Evolutionary conservation across 2,329 filamentous ascomycete species (phyloP).

Genomic region (Stachybotrys chlorohalonatus): DNA sequence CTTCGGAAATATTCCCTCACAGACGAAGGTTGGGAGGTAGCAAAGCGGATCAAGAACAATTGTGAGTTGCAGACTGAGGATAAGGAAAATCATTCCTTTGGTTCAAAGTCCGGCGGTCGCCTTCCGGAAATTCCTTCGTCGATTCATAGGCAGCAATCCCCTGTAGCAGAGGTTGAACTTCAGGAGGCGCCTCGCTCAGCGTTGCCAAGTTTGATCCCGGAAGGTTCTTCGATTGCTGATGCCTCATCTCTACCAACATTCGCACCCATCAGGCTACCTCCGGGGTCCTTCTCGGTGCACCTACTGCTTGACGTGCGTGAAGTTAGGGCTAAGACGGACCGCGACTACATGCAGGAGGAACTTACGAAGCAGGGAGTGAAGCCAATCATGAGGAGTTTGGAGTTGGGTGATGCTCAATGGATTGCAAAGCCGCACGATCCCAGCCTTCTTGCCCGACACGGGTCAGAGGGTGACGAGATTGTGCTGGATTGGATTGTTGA

Average conservation of each 20-base stretch:
- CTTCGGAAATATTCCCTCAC: conserved; percentile 61
- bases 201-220: conserved; percentile 30
- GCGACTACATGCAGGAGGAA: conserved; percentile 69
- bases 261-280: conserved; percentile 50
- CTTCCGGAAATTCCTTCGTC: neutral
- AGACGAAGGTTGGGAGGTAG: conserved; percentile 71
- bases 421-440: conserved; percentile 62
- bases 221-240: conserved; percentile 21
- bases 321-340: conserved; percentile 60
- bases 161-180: neutral
- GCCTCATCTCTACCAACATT: conserved; percentile 34
- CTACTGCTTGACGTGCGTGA: conserved; percentile 69
- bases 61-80: conserved; percentile 23
- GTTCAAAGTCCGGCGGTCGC: neutral
- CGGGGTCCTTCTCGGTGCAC: conserved; percentile 62
- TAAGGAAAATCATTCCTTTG: conserved; percentile 1
- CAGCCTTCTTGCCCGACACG: conserved; percentile 42
- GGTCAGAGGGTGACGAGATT: conserved; percentile 58
- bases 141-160: neutral
- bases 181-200: conserved; percentile 6
- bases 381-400: conserved; percentile 58
- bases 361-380: conserved; percentile 56
- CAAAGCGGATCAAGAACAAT: conserved; percentile 51
- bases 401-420: conserved; percentile 72
- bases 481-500: conserved; percentile 76